A percentile compares a stretch with the other conserved stretches of the same genome.
Conservation (phyloP, 148 eudicot genomes). For the Rhododendron vialii region DNA sequence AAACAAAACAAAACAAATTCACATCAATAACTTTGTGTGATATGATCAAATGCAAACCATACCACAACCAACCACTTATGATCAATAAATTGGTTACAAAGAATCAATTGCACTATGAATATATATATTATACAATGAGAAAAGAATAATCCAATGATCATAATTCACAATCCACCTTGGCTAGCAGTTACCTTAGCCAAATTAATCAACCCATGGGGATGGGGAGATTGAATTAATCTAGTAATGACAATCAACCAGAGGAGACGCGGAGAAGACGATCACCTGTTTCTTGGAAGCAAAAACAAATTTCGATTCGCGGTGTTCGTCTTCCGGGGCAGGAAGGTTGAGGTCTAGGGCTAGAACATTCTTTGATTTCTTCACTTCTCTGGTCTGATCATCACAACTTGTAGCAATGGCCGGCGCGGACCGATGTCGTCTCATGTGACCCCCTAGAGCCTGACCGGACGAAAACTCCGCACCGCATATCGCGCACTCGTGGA, state of each 20-base stretch:
- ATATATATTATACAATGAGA: neutral
- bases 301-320: constrained; percentile 33
- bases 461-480: constrained; percentile 47
- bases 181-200: neutral
- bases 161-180: constrained; percentile 1
- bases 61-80: neutral
- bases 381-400: constrained; percentile 11
- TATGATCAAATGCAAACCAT: neutral
- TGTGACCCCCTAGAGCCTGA: constrained; percentile 53
- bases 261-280: constrained; percentile 48
- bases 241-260: constrained; percentile 70
- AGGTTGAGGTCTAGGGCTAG: constrained; percentile 62
- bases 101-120: constrained; percentile 7
- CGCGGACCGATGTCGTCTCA: constrained; percentile 51
- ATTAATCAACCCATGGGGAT: neutral
- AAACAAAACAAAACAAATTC: neutral
- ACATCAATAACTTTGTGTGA: neutral
- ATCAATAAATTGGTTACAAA: constrained; percentile 13
- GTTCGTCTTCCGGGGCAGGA: constrained; percentile 59
- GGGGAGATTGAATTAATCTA: constrained; percentile 1
- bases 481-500: constrained; percentile 45
- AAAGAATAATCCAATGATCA: neutral
- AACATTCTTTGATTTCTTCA: constrained; percentile 23
- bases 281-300: constrained; percentile 49
- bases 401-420: neutral